Evolutionary conservation across 495 filamentous ascomycete genomes (phyloP).

Genomic region (Penicillium fimorum): DNA sequence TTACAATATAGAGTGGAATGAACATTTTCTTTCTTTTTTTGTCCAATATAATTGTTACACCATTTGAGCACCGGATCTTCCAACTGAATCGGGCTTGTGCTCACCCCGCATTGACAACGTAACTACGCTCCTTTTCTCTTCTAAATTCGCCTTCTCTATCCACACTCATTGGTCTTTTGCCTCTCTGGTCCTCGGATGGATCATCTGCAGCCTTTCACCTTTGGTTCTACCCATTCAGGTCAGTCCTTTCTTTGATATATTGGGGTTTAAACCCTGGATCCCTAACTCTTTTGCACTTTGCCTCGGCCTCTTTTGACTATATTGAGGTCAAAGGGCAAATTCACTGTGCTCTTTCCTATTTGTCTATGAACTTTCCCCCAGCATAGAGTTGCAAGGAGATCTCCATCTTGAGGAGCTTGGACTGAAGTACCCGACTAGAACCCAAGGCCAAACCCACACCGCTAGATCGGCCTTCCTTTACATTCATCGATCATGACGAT

Average conservation of each 20-base stretch:
- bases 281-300: neutral
- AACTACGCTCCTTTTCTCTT: slow-evolving; percentile 27
- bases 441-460: slow-evolving; percentile 17
- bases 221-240: slow-evolving; percentile 30
- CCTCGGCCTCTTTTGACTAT: neutral
- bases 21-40: slow-evolving; percentile 1
- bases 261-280: too few species aligned
- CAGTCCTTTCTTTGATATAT: slow-evolving; percentile 17
- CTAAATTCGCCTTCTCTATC: slow-evolving; percentile 19
- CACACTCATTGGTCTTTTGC: slow-evolving; percentile 18
- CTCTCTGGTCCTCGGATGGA: slow-evolving; percentile 31
- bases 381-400: neutral
- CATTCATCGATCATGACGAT: slow-evolving; percentile 42
- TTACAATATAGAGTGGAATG: too few species aligned
- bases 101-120: slow-evolving; percentile 23
- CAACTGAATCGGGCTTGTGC: slow-evolving; percentile 27
- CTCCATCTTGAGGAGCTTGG: slow-evolving; percentile 1
- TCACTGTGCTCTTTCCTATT: neutral
- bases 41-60: slow-evolving; percentile 19
- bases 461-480: slow-evolving; percentile 34
- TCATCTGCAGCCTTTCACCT: slow-evolving; percentile 27
- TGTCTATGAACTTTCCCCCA: neutral
- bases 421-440: slow-evolving; percentile 19
- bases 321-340: neutral
- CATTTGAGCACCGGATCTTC: slow-evolving; percentile 22